Base-by-base conservation (phyloP, 768 basidiomycete species). In the Pisolithus microcarpus region DNA sequence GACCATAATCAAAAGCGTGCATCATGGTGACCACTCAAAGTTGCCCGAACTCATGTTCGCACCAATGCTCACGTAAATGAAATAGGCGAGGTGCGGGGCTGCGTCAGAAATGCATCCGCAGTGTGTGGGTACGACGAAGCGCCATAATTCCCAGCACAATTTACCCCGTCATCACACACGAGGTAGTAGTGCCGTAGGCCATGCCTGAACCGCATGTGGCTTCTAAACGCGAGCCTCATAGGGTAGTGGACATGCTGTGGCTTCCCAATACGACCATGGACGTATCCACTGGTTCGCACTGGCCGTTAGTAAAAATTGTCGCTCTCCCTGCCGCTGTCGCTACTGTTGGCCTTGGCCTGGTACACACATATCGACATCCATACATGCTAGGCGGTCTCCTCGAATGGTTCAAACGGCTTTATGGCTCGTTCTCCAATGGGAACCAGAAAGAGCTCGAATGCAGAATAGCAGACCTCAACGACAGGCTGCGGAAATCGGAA, bases 221-320 rank as follows among this genome's bases (percentile, higher is more conserved):
- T 52, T 18, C 54, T 39, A 58, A 56, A 52, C 48, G 46, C 24
- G 38, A 34, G 37, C 46, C 49, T 65, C 63, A 66, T 61, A 61
- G 60, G 58, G 45, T 59, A 50, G 53, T 50, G 55, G 54, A 24
- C 46, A 37, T 51, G 46, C 36, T 40, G 50, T 53, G 46, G 55
- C 52, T 54, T 58, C 59, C 61, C 55, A 54, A 56, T 55, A 56
- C 60, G 43, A 56, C 62, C 19, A 66, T 66, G 65, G 65, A 63
- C 63, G 46, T 58, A 52, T 57, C 66, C 37, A 63, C 63, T 23
- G 52, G 65, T 42, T 59, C 53, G 19, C 58, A 61, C 19, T 54
- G 59, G 8, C 62, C 63, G 18, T 66, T 61, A 39, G 65, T 55
- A 49, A 58, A 58, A 49, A 67, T 54, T 56, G 53, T 58, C 38